Percentiles rank a stretch among this genome's conserved stretches.
phyloP scores from a whole-genome alignment of 2,329 filamentous ascomycete species.

The Claviceps maximensis region DNA sequence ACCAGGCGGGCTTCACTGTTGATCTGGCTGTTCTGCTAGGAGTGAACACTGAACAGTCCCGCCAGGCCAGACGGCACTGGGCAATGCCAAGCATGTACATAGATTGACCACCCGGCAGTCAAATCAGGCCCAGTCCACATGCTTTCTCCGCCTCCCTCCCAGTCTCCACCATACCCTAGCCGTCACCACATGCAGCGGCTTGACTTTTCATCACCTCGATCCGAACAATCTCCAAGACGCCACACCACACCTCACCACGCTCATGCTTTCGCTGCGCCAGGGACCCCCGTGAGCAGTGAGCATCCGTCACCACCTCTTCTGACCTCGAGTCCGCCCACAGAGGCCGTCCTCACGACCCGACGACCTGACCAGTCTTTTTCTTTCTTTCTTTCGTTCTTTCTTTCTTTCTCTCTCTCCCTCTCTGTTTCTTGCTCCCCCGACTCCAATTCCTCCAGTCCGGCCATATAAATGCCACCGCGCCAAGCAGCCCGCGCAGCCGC shows the following conservation, averaged over 20 bases:
- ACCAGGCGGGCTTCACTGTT: too few species aligned
- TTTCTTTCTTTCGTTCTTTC: not conserved
- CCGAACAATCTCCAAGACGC: not conserved
- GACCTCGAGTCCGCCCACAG: not conserved
- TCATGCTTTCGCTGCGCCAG: constrained; percentile 1
- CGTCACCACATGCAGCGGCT: not conserved
- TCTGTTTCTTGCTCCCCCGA: not conserved
- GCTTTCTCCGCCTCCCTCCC: too few species aligned
- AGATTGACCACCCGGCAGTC: too few species aligned
- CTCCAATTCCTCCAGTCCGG: not conserved
- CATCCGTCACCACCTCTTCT: not conserved
- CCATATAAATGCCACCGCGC: constrained; percentile 9
- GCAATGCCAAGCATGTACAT: too few species aligned
- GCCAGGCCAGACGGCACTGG: too few species aligned
- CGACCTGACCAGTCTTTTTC: not conserved
- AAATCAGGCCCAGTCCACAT: too few species aligned
- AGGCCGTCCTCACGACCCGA: not conserved
- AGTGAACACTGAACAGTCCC: too few species aligned
- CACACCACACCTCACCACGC: not conserved
- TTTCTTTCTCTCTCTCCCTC: not conserved
- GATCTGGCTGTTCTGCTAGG: too few species aligned
- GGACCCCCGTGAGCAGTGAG: constrained; percentile 4
- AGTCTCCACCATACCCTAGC: not conserved
- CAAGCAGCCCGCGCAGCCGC: constrained; percentile 6
- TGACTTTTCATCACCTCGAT: not conserved